phyloP scores from a whole-genome alignment of 108 stramenopile species.

The Mediolabrus comicus region DNA sequence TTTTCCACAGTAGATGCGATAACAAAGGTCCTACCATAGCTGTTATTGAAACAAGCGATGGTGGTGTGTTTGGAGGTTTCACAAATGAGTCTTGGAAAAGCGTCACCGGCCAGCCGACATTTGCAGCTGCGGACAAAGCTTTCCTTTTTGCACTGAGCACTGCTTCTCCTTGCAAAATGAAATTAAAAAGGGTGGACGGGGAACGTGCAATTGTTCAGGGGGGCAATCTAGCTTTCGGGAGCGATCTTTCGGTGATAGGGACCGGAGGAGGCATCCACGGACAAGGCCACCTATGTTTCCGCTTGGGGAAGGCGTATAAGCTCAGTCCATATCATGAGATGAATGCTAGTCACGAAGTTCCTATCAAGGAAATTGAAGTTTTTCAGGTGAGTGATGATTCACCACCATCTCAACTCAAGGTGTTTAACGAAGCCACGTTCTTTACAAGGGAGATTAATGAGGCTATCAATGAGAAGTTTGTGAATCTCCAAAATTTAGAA shows the following conservation, averaged over 20 bases:
- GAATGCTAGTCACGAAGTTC: too few species aligned
- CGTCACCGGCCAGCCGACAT: not conserved
- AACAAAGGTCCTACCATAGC: slow-evolving; percentile 5
- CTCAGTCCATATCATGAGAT: not conserved
- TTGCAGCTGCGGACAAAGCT: slow-evolving; percentile 4
- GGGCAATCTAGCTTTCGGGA: not conserved
- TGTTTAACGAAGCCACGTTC: not conserved
- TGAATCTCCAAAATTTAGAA: not conserved
- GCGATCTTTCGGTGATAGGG: slow-evolving; percentile 11
- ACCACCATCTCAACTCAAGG: not conserved
- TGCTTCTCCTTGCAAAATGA: slow-evolving; percentile 1
- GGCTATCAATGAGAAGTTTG: slow-evolving; percentile 3
- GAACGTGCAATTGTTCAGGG: not conserved
- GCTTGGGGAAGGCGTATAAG: not conserved
- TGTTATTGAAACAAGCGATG: slow-evolving; percentile 10
- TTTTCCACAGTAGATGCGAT: not conserved
- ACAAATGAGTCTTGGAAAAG: not conserved
- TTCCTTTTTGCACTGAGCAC: slow-evolving; percentile 9
- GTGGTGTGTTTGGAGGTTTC: not conserved
- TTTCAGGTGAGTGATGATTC: not conserved
- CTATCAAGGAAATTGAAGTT: not conserved
- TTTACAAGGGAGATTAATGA: not conserved
- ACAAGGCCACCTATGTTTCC: not conserved
- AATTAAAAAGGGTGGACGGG: not conserved
- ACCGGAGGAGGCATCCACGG: not conserved